Evolutionary conservation across 805 yeast genomes (phyloP), one percentile per base, ranked within the genome.

Genomic region (Kregervanrija delftensis): DNA sequence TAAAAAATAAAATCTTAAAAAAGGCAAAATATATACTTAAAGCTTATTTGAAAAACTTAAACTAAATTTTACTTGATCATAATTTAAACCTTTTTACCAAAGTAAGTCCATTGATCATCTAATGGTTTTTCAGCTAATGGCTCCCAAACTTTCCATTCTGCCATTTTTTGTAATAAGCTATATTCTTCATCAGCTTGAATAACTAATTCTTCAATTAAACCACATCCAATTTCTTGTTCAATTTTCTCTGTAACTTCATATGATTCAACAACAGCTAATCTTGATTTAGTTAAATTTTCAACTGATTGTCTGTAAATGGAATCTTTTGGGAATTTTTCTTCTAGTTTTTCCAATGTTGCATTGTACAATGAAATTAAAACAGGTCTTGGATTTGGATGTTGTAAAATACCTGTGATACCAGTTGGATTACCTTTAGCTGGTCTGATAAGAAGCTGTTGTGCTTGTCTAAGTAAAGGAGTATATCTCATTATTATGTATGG

Each of bases 311-410:
- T 76, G 67, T 87, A 87, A 17, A 87, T 78, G n/a, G 88, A 77
- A 28, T 77, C 74, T 42, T 73, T 66, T 34, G 96, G 96, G 62
- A 81, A 81, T 56, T 79, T 75, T 35, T 68, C 71, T 35, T 73
- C 66, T 55, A 86, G 68, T 39, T 76, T 72, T 35, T 66, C 64
- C 56, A 86, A 68, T 2, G 96, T 87, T 46, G 82, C 76, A 52
- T 76, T 76, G 68, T 87, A 87, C 38, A 87, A 68, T 33, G 83
- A 74, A 46, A 78, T 68, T 55, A 87, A 71, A 3, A 89, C 86
- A 2, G 91, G 90, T 62, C 87, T 77, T 43, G 96, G 95, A 60
- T 82, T 76, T 41, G 95, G 95, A 63, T 86, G 93, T 61, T 82
- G 85, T 57, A 67, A 72, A 50, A 87, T 64, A 2, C 93, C 95